Base-by-base conservation (phyloP, 495 filamentous ascomycete genomes). In the Cairneyella variabilis region DNA sequence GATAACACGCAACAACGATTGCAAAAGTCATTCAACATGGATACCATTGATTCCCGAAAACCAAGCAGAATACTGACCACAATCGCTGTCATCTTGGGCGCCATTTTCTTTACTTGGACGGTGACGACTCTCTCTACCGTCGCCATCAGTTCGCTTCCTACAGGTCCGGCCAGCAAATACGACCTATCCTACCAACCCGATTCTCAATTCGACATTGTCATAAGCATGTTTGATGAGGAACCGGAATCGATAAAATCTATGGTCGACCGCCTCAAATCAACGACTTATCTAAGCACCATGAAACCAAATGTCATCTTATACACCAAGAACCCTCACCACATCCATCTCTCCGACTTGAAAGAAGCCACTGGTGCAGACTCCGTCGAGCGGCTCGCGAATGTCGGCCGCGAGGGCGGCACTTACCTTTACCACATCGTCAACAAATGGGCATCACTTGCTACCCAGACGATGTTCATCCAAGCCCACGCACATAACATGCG, bases 381-480 rank as follows among this genome's bases (percentile, higher is more conserved):
- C 7, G 64, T 71, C 18, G 61, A 61, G 21, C 42, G 51, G 2
- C 56, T 71, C 7, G 61, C 63, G 6, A 76, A 77, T 39, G 44
- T 54, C 17, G 71, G 74, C 12, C 61, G 74, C 1, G 74, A 76
- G 60, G 66, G 67, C 14, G 71, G 68, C 5, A 73, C 74, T 16
- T 77, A 73, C 51, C 71, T 77, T 25, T 30, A 59, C 47, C 74
- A 77, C 46, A 73, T 77, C 39, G 43, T 70, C 2, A 50, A 58
- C n/a, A 53, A 66, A 32, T 77, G 71, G 68, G 69, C 76, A 38
- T 43, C 59, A 8, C 64, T 76, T 7, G 71, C 74, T 18, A 59
- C 62, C 27, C 67, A 76, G 52, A 76, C 72, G 1, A 50, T 76
- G 43, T 76, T 76, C 57, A 63, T 76, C 17, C 73, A 75, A 62